phyloP scores from a whole-genome alignment of 768 basidiomycete genomes.

The Hericium alpestre region DNA sequence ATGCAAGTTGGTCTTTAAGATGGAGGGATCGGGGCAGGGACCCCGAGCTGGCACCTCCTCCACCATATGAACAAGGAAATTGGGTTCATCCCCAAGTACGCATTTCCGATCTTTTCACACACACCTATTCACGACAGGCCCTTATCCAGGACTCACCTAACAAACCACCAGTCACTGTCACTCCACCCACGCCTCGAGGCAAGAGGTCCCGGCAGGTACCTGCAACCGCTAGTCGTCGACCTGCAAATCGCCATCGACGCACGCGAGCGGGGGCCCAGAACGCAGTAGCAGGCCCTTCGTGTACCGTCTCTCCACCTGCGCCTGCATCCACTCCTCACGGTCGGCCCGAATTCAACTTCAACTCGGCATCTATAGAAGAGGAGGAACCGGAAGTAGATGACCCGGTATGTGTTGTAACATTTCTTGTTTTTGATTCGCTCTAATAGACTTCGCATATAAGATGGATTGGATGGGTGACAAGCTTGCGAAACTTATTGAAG shows the following conservation, averaged over 20 bases:
- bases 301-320: slow-evolving; percentile 17
- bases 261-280: slow-evolving; percentile 15
- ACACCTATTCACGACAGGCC: not conserved
- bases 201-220: slow-evolving; percentile 26
- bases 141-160: not conserved
- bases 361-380: not conserved
- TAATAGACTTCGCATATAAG: slow-evolving; percentile 21
- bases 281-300: slow-evolving; percentile 5
- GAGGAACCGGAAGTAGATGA: slow-evolving; percentile 9
- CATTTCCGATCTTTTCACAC: not conserved
- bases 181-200: slow-evolving; percentile 28
- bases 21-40: slow-evolving; percentile 72
- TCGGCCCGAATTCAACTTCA: slow-evolving; percentile 36
- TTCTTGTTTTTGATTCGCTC: not conserved
- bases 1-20: slow-evolving; percentile 25
- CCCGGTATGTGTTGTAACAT: slow-evolving; percentile 1
- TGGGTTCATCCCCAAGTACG: slow-evolving; percentile 26
- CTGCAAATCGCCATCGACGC: slow-evolving; percentile 28
- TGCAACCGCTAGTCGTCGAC: slow-evolving; percentile 22
- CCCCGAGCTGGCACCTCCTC: slow-evolving; percentile 34
- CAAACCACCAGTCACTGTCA: slow-evolving; percentile 21
- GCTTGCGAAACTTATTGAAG: slow-evolving; percentile 58
- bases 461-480: slow-evolving; percentile 81
- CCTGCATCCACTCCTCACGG: slow-evolving; percentile 17
- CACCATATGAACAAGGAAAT: slow-evolving; percentile 54